phyloP scores from a whole-genome alignment of 352 stramenopile genomes.

The Blastocystis sp. region DNA sequence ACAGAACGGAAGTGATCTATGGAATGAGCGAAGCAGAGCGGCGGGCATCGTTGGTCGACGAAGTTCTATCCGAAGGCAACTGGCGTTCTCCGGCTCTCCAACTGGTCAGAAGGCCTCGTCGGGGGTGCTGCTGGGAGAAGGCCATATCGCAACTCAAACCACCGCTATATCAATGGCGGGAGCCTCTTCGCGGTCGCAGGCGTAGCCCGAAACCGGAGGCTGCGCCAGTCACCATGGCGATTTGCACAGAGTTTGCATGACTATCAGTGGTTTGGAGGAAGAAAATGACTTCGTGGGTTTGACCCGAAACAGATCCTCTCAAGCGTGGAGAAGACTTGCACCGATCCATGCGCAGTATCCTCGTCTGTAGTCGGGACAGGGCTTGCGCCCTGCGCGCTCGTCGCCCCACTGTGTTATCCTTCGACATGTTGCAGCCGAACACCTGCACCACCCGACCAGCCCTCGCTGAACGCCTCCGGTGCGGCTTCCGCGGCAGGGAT shows the following conservation, averaged over 20 bases:
- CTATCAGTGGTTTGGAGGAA: neutral
- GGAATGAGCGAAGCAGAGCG: neutral
- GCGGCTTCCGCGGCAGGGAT: neutral
- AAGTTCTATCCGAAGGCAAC: no score
- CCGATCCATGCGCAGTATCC: neutral
- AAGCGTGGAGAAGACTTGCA: neutral
- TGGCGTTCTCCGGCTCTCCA: constrained; percentile 8
- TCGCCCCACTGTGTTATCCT: constrained; percentile 14
- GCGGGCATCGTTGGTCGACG: neutral
- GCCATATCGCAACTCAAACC: constrained; percentile 35
- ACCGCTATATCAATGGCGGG: constrained; percentile 27
- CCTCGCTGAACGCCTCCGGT: constrained; percentile 23
- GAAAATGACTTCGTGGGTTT: constrained; percentile 46
- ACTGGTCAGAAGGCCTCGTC: neutral
- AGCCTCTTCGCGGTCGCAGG: constrained; percentile 7
- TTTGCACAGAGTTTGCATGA: constrained; percentile 21
- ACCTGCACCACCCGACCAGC: constrained; percentile 24
- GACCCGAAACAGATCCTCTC: constrained; percentile 35
- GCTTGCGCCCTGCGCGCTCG: neutral
- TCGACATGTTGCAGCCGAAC: constrained; percentile 35
- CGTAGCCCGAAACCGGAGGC: constrained; percentile 27
- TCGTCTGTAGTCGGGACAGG: neutral
- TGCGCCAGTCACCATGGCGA: constrained; percentile 52
- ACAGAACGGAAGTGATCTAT: constrained; percentile 22
- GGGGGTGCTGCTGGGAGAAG: constrained; percentile 9